phyloP scores from a whole-genome alignment of 108 stramenopile genomes.

The Pseudonitzschia pungens region DNA sequence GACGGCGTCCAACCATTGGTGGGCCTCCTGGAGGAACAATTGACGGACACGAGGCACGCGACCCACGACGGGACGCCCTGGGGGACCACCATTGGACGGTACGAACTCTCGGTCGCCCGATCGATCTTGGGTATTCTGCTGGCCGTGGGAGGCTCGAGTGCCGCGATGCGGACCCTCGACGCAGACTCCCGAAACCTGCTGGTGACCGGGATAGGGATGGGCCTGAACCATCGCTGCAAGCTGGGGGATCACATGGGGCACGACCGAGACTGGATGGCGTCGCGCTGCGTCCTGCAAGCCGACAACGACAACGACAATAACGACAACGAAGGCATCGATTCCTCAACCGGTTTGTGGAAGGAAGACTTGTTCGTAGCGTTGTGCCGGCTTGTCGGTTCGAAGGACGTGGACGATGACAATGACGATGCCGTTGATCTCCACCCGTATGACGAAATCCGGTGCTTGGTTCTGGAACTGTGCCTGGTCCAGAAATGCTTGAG shows the following conservation, averaged over 20 bases:
- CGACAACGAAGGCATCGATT: not conserved
- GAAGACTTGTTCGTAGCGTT: slow-evolving; percentile 11
- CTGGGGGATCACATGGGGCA: not conserved
- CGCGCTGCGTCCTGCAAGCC: not conserved
- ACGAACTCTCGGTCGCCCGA: not conserved
- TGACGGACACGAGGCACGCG: not conserved
- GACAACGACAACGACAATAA: not conserved
- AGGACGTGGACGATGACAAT: not conserved
- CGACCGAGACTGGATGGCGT: not conserved
- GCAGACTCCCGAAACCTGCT: not conserved
- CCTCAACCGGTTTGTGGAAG: not conserved
- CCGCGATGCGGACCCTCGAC: not conserved
- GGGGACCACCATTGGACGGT: not conserved
- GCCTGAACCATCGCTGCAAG: slow-evolving; percentile 5
- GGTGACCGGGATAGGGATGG: slow-evolving; percentile 3
- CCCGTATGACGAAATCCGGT: slow-evolving; percentile 4
- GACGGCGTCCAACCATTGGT: slow-evolving; percentile 1
- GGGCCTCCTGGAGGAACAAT: not conserved
- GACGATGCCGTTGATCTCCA: not conserved
- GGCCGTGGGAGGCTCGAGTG: not conserved
- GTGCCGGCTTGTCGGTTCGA: slow-evolving; percentile 14
- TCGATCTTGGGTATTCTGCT: not conserved
- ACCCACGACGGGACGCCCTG: too few relatives aligned
- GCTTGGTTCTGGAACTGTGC: not conserved
- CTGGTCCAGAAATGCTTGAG: not conserved